Evolutionary conservation across 495 filamentous ascomycete genomes (phyloP).

Genomic region (Thermochaetoides thermophila): DNA sequence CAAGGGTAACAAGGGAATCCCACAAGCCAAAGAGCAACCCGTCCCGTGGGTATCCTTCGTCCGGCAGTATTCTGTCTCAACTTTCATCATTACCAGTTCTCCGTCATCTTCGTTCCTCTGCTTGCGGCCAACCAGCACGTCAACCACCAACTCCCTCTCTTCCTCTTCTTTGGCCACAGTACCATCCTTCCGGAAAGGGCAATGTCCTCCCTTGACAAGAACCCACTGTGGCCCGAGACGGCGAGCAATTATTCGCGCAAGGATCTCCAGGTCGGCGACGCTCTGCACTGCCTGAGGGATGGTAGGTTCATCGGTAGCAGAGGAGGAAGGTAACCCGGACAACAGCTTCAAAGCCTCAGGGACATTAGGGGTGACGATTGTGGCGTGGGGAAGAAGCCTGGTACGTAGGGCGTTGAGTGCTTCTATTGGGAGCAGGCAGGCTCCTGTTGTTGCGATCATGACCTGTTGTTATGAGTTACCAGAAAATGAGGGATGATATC

Average conservation of each 20-base stretch:
- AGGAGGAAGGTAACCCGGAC: no score
- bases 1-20: slow-evolving; percentile 9
- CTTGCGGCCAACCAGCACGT: slow-evolving; percentile 49
- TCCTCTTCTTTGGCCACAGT: slow-evolving; percentile 35
- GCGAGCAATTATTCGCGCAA: slow-evolving; percentile 49
- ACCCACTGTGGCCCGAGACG: slow-evolving; percentile 61
- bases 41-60: slow-evolving; percentile 87
- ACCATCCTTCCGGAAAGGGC: slow-evolving; percentile 55
- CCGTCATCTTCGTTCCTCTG: background rate
- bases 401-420: slow-evolving; percentile 51
- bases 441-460: slow-evolving; percentile 81
- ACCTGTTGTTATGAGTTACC: slow-evolving; percentile 37
- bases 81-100: slow-evolving; percentile 24
- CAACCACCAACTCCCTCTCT: slow-evolving; percentile 51
- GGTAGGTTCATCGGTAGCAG: slow-evolving; percentile 10
- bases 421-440: slow-evolving; percentile 53
- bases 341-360: slow-evolving; percentile 73
- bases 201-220: slow-evolving; percentile 83
- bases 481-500: background rate
- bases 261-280: slow-evolving; percentile 43
- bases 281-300: slow-evolving; percentile 32
- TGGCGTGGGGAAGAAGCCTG: slow-evolving; percentile 59
- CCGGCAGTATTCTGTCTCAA: slow-evolving; percentile 52
- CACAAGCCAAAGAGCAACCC: slow-evolving; percentile 84
- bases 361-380: slow-evolving; percentile 79